Evolutionary conservation across 2,329 filamentous ascomycete species (phyloP).

Genomic region (Nothophoma quercina): DNA sequence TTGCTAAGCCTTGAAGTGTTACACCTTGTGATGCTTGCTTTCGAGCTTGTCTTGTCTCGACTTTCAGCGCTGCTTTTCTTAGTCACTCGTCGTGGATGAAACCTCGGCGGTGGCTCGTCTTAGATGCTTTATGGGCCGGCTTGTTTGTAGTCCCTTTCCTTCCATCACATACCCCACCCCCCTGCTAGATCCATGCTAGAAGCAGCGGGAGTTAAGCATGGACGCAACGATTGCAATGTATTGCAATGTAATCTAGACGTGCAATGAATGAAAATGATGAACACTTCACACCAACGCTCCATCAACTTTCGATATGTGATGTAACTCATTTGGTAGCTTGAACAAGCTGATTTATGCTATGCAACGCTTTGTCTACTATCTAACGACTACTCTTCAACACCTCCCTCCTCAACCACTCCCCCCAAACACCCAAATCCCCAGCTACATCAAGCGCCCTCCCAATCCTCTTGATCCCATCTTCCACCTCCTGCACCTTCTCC

Average conservation of each 20-base stretch:
- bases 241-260: slow-evolving; percentile 19
- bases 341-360: neutral
- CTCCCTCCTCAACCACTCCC: slow-evolving; percentile 56
- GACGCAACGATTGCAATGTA: slow-evolving; percentile 18
- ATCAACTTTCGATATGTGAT: neutral
- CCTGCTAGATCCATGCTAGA: slow-evolving; percentile 25
- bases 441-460: slow-evolving; percentile 56
- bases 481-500: slow-evolving; percentile 30
- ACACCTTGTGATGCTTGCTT: slow-evolving; percentile 11
- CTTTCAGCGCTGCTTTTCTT: slow-evolving; percentile 14
- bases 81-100: neutral
- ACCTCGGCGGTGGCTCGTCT: neutral
- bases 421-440: slow-evolving; percentile 61
- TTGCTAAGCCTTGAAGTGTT: slow-evolving; percentile 36
- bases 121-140: slow-evolving; percentile 9
- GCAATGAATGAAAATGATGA: slow-evolving; percentile 22
- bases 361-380: neutral
- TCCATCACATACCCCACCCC: slow-evolving; percentile 21
- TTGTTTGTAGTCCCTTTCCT: slow-evolving; percentile 11
- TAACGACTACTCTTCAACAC: slow-evolving; percentile 6
- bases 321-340: neutral
- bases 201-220: slow-evolving; percentile 23
- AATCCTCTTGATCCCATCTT: slow-evolving; percentile 45
- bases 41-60: too few relatives aligned
- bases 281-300: neutral